These are phyloP conservation scores for Cladobotryum mycophilum DNA, from an alignment of 2,329 filamentous ascomycete genomes.

Conservation along the genomic window DNA sequence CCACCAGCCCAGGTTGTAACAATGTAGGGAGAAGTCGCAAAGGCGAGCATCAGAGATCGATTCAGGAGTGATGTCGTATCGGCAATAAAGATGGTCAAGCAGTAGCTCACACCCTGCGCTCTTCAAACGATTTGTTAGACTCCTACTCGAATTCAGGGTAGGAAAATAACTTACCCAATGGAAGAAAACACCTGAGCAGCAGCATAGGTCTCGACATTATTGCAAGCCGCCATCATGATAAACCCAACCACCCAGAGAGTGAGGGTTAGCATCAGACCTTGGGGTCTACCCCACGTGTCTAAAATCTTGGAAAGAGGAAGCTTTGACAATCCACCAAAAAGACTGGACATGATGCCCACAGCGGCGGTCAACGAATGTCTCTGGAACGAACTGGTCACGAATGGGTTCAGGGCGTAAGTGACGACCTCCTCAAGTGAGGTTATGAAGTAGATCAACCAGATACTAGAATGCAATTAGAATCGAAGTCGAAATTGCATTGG, in stretches of 20 bases:
- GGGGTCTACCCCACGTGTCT: conserved; percentile 60
- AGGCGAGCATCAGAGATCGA: conserved; percentile 57
- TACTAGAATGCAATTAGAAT: conserved; percentile 17
- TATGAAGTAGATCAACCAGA: conserved; percentile 37
- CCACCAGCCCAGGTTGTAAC: conserved; percentile 60
- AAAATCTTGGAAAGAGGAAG: conserved; percentile 61
- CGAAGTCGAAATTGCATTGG: too few relatives aligned
- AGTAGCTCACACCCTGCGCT: conserved; percentile 35
- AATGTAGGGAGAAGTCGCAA: conserved; percentile 60
- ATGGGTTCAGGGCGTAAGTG: conserved; percentile 36
- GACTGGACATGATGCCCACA: conserved; percentile 46
- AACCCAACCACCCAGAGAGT: conserved; percentile 45
- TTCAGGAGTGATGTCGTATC: conserved; percentile 62
- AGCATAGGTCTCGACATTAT: conserved; percentile 54
- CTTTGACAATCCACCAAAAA: conserved; percentile 56
- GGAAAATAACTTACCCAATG: conserved; percentile 44
- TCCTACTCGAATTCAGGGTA: background rate
- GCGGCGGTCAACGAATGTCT: conserved; percentile 49
- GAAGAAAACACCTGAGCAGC: conserved; percentile 62
- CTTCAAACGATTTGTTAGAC: conserved; percentile 16
- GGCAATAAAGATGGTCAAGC: conserved; percentile 54
- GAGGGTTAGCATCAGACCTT: conserved; percentile 53
- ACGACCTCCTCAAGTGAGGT: conserved; percentile 32
- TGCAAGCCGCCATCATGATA: conserved; percentile 60
- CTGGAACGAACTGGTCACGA: conserved; percentile 44